Percentiles rank a stretch among this genome's conserved stretches.
Conservation (phyloP, 495 filamentous ascomycete species). For the Aspergillus steynii region DNA sequence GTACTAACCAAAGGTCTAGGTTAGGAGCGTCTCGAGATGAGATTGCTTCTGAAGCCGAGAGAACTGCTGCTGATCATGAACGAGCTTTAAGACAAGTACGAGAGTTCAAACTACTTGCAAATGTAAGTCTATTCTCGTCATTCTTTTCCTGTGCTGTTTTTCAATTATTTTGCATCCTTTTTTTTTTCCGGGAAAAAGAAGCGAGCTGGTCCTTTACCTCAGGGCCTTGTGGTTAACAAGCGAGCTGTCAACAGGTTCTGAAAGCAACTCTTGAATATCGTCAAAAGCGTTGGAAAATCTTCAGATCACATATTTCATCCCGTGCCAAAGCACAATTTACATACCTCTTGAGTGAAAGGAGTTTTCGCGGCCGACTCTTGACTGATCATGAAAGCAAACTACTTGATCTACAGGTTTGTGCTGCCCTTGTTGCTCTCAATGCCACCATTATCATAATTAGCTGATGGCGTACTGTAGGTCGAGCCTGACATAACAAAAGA, state of each 20-base stretch:
- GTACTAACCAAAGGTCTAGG: constrained; percentile 28
- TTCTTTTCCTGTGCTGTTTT: neutral
- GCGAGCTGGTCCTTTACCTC: neutral
- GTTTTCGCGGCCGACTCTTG: constrained; percentile 78
- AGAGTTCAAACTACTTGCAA: constrained; percentile 53
- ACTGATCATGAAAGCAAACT: constrained; percentile 72
- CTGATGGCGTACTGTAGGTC: constrained; percentile 42
- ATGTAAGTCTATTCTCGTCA: constrained; percentile 33
- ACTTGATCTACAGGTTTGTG: constrained; percentile 71
- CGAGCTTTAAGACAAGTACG: constrained; percentile 47
- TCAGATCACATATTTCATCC: constrained; percentile 78
- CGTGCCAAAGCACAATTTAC: constrained; percentile 83
- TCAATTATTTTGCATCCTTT: neutral
- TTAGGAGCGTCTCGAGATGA: constrained; percentile 69
- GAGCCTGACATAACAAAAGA: constrained; percentile 77
- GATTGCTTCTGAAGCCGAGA: constrained; percentile 53
- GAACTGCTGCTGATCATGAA: constrained; percentile 42
- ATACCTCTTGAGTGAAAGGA: constrained; percentile 82
- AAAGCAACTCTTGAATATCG: constrained; percentile 69
- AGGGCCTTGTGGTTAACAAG: neutral
- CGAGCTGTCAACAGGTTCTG: constrained; percentile 41
- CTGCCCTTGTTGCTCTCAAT: neutral
- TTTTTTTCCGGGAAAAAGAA: neutral
- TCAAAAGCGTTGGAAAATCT: constrained; percentile 72
- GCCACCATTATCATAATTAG: neutral